phyloP scores from a whole-genome alignment of 169 alveolate genomes.

The Plasmodium chabaudi region DNA sequence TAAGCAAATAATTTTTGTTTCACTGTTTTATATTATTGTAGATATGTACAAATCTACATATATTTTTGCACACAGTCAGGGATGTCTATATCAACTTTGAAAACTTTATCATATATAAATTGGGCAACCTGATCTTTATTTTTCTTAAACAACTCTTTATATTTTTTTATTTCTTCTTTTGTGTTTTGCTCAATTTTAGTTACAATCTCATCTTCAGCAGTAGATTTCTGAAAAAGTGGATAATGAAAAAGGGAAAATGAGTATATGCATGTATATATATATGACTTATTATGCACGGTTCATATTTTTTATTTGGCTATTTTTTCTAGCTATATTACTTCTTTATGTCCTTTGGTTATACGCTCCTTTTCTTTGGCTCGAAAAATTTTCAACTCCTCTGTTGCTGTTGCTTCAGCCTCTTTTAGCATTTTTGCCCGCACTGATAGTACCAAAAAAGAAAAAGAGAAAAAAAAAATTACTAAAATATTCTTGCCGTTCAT shows the following conservation, averaged over 20 bases:
- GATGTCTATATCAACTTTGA: slow-evolving; percentile 50
- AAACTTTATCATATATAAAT: slow-evolving; percentile 59
- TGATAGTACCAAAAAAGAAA: slow-evolving; percentile 17
- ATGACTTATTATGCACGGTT: no score
- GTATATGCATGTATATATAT: not conserved
- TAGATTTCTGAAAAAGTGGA: slow-evolving; percentile 11
- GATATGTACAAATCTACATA: not conserved
- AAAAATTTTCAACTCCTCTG: slow-evolving; percentile 82
- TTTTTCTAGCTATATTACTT: slow-evolving; percentile 18
- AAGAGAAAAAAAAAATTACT: not conserved
- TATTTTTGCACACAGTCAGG: slow-evolving; percentile 63
- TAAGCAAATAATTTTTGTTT: not conserved
- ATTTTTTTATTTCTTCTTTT: slow-evolving; percentile 65
- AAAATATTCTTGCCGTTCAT: not conserved
- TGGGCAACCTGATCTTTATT: slow-evolving; percentile 73
- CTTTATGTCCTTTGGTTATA: slow-evolving; percentile 80
- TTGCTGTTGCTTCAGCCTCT: slow-evolving; percentile 85
- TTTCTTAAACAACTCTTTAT: slow-evolving; percentile 59
- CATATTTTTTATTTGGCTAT: not conserved
- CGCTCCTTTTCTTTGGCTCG: slow-evolving; percentile 83
- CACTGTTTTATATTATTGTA: not conserved
- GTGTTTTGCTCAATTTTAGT: slow-evolving; percentile 60
- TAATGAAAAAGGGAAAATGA: not conserved
- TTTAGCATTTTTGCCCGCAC: slow-evolving; percentile 86
- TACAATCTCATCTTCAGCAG: slow-evolving; percentile 73